Base-by-base conservation (phyloP, 2,329 filamentous ascomycete genomes). In the Nigrograna mackinnonii region DNA sequence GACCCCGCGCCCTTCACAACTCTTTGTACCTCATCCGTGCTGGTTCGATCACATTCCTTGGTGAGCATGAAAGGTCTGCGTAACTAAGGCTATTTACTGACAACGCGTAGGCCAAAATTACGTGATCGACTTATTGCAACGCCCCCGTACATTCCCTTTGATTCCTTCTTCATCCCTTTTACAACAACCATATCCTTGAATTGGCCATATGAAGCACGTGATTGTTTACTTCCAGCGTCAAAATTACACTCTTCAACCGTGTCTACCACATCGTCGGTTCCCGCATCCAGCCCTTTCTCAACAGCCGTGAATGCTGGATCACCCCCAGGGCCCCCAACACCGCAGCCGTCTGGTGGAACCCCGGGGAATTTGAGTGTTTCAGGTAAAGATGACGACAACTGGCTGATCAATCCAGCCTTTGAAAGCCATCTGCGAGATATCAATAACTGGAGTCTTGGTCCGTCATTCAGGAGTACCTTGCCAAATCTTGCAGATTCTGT, bases 11-110 rank as follows among this genome's bases (percentile, higher is more conserved):
- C 76, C 80, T 0, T 78, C 78, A 5, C 90, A 95, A 62, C 69
- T 89, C 13, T 77, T 81, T 41, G 78, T 72, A 0, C 70, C 82
- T 0, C 91, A 96, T 65, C 86, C 90, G 1, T 80, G 82, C 1
- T 96, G 91, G 91, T 78, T 91, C 22, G 90, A 95, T 62, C 82
- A 92, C 60, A 52, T 95, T 3, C 87, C 89, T 1, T 96, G 88
- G 74, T 74, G 58, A 46, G 63, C 56, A 13, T 17, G 24, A 28
- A 11, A 28, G 14, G 11, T 28, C 24, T 14, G 14, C 11, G 11
- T 14, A 28, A n/a, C n/a, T n/a, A n/a, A n/a, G n/a, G n/a, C n/a
- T n/a, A n/a, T n/a, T 56, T 60, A 47, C 57, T 31, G n/a, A 16
- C 22, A 3, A 2, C 35, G 14, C 20, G 21, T 44, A 74, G 71